phyloP scores from a whole-genome alignment of 2,329 filamentous ascomycete species.

The Kalmusia sp. region DNA sequence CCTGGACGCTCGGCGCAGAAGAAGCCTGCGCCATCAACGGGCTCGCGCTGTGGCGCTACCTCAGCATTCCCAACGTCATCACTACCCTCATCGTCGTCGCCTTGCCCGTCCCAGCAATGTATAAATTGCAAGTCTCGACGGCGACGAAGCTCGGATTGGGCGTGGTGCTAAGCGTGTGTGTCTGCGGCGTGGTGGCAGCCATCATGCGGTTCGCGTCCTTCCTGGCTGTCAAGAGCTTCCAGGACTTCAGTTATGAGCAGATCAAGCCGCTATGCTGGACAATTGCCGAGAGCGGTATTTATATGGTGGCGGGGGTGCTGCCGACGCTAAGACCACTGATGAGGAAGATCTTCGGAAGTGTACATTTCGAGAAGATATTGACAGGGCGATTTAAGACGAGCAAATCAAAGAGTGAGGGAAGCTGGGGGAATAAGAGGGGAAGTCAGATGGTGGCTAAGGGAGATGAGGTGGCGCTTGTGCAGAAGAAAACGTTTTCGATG shows the following conservation, averaged over 20 bases:
- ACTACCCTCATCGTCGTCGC: conserved; percentile 24
- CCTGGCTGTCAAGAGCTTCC: conserved; percentile 19
- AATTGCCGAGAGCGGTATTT: conserved; percentile 28
- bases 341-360: conserved; percentile 18
- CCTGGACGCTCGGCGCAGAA: conserved; percentile 13
- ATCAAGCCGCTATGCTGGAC: conserved; percentile 28
- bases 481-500: neutral
- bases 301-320: conserved; percentile 27
- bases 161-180: conserved; percentile 20
- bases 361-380: conserved; percentile 20
- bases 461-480: conserved; percentile 6
- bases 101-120: conserved; percentile 24
- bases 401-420: conserved; percentile 1
- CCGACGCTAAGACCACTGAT: conserved; percentile 25
- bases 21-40: conserved; percentile 19
- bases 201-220: conserved; percentile 27
- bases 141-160: conserved; percentile 20
- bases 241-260: conserved; percentile 26
- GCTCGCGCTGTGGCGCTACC: conserved; percentile 25
- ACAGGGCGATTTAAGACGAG: conserved; percentile 8
- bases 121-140: conserved; percentile 16
- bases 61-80: conserved; percentile 26
- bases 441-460: conserved; percentile 8
- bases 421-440: conserved; percentile 14
- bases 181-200: conserved; percentile 22